Evolutionary conservation across 805 yeast genomes (phyloP), one percentile per base, ranked within the genome.

Genomic region (Candida nanaspora): DNA sequence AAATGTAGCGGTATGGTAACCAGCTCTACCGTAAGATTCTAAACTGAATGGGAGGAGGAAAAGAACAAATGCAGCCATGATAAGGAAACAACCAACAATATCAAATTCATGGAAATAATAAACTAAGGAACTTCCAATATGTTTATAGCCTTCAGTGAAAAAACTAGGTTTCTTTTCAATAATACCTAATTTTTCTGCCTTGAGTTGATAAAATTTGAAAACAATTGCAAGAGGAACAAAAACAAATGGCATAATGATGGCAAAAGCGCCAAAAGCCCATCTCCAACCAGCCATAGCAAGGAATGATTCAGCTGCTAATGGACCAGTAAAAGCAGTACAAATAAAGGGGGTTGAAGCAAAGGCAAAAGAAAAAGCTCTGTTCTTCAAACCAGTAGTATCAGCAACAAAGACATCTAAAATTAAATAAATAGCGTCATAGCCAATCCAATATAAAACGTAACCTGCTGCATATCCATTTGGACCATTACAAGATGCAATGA

Each of bases 261-360:
- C 65, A 59, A 73, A 73, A 56, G 70, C 62, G 38, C 75, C 76
- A 48, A 66, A 71, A 22, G 76, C 79, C 72, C 74, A 68, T 53
- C 76, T 63, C 80, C 80, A 75, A 33, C 65, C 66, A 35, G 69
- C 64, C 35, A 59, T 56, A 41, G 61, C 63, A 29, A 70, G 65
- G 47, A 72, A 57, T 8, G 68, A 57, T 14, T 57, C 42, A 21
- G 61, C 56, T 27, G 56, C 56, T 22, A 47, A 38, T 19, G 63
- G 50, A 19, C 63, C 67, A 14, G 56, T 48, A 48, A 53, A 62
- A 4, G 61, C 56, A n/a, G 67, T 53, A 35, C 57, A 51, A 37
- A 63, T 59, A 46, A 51, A 55, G 10, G 64, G 63, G 33, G 62
- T 46, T 25, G 45, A 39, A 20, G 58, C 45, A 37, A 53, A 56